Evolutionary conservation across 345 rosid genomes (phyloP).

Genomic region (Camelina laxa): DNA sequence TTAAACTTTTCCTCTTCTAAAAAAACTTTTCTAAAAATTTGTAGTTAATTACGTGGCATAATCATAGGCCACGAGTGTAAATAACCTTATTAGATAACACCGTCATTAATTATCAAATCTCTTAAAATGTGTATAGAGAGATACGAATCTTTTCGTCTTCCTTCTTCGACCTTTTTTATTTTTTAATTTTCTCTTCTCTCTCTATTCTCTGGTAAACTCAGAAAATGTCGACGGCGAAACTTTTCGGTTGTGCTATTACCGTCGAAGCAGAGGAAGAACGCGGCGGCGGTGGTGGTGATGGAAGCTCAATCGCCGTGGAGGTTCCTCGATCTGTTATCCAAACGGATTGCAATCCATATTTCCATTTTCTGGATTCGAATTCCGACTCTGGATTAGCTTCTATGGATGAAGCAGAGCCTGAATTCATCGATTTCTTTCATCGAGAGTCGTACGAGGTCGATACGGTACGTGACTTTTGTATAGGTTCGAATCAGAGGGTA

Average conservation of each 20-base stretch:
- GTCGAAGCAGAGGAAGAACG: background rate
- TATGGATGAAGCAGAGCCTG: conserved; percentile 21
- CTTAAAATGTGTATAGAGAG: background rate
- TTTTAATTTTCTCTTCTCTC: background rate
- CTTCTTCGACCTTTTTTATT: background rate
- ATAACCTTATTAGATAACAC: background rate
- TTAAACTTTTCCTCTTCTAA: background rate
- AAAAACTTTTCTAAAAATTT: background rate
- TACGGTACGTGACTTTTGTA: background rate
- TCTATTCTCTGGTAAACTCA: conserved; percentile 1
- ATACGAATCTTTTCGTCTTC: conserved; percentile 2
- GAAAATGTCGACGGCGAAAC: conserved; percentile 38
- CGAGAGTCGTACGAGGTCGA: conserved; percentile 21
- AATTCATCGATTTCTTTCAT: conserved; percentile 39
- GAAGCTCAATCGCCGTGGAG: conserved; percentile 10
- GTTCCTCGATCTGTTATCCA: background rate
- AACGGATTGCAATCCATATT: background rate
- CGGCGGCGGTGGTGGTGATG: background rate
- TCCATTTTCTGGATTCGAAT: conserved; percentile 1
- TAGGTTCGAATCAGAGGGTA: conserved; percentile 13
- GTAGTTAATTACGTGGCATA: conserved; percentile 29
- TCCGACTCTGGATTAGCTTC: conserved; percentile 15
- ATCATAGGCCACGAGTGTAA: conserved; percentile 17
- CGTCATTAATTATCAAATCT: conserved; percentile 5
- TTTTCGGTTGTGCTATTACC: conserved; percentile 28